Evolutionary conservation across 176 grass and related monocot genomes (phyloP), one percentile per base, ranked within the genome.

Genomic region (Carex parvula): DNA sequence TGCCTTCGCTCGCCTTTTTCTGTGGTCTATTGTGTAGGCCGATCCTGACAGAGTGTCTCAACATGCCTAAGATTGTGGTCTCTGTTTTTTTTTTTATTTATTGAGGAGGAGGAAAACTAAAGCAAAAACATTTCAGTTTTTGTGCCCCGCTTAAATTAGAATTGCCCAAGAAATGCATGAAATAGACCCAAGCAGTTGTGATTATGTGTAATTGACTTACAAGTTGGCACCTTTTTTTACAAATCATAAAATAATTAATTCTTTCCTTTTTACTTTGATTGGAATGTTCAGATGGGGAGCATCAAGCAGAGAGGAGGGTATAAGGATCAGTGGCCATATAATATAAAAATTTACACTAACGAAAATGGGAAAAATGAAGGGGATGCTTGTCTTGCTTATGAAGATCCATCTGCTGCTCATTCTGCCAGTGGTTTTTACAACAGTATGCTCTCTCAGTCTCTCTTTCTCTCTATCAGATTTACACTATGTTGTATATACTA

Each of bases 261-360:
- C n/a, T 85, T 24, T 57, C n/a, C 5, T 55, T 39, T 44, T 3
- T 83, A 24, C 6, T 86, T 8, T 8, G 84, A 56, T 76, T 59
- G 18, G 5, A 78, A 78, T 78, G 26, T 30, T 78, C 72, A 99
- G 93, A 93, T 96, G 87, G 97, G 97, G 62, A 92, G 81, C 83
- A 99, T 99, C 70, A 99, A 99, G 81, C 93, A 96, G 81, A 91
- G 93, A 84, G 37, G 37, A 39, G 97, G 93, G 11, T 99, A 90
- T 79, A 99, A 99, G 67, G 93, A 96, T 56, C 97, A 99, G 56
- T 99, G 97, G 97, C 93, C 97, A 56, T 96, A 92, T 88, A 99
- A 99, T 90, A 99, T 99, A n/a, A 99, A 32, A 92, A 93, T 24
- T 24, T 24, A 24, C 24, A 24, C 24, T 76, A 93, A 99, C 56